Evolutionary conservation across 2,329 filamentous ascomycete species (phyloP).

Genomic region (Madurella mycetomatis): DNA sequence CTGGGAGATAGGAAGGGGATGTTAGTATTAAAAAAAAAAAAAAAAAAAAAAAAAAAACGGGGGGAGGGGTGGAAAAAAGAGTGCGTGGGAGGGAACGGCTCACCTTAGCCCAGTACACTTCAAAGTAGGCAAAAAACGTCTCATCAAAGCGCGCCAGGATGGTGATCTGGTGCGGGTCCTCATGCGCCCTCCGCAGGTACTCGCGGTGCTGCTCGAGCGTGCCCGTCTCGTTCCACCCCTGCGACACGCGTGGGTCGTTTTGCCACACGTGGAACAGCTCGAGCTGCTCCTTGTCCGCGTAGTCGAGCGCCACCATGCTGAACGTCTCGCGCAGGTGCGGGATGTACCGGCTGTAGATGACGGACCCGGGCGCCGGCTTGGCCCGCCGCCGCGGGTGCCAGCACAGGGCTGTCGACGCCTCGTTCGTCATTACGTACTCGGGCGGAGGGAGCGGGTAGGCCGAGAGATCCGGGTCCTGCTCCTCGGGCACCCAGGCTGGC

Average conservation of each 20-base stretch:
- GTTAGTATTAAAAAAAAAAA: neutral
- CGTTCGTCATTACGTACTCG: conserved; percentile 42
- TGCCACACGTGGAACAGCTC: conserved; percentile 74
- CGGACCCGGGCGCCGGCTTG: conserved; percentile 65
- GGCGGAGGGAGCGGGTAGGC: conserved; percentile 46
- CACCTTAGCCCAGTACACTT: conserved; percentile 71
- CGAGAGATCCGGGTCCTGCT: conserved; percentile 33
- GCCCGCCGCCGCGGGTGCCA: conserved; percentile 67
- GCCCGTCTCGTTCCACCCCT: conserved; percentile 76
- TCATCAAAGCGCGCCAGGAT: conserved; percentile 69
- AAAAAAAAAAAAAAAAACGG: neutral
- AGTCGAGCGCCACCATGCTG: conserved; percentile 71
- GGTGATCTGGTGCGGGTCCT: conserved; percentile 67
- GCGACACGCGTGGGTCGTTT: conserved; percentile 75
- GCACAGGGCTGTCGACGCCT: conserved; percentile 29
- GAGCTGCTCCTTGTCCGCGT: conserved; percentile 58
- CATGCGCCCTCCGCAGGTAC: conserved; percentile 64
- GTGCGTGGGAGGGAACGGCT: conserved; percentile 18
- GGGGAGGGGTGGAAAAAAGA: too few species aligned
- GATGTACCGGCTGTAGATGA: conserved; percentile 75
- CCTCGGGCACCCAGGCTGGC: conserved; percentile 54
- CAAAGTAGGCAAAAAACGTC: conserved; percentile 69
- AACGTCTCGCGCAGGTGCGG: conserved; percentile 72
- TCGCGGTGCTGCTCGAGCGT: conserved; percentile 69
- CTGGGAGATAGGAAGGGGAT: conserved; percentile 27